Conservation (phyloP, 176 grass and related monocot genomes). For the Themeda triandra region DNA sequence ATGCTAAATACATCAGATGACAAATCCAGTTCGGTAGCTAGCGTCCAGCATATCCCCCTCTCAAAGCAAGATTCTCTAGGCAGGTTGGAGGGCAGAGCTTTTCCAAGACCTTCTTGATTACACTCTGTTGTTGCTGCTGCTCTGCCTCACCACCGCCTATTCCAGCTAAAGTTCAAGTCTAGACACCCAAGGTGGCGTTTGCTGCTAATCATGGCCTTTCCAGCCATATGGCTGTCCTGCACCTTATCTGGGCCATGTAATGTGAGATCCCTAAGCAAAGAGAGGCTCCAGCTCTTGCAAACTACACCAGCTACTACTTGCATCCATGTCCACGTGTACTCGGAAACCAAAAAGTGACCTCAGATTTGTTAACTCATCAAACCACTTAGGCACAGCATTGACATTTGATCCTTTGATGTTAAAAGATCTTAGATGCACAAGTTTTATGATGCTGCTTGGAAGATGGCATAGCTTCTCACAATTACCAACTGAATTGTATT, state of each 20-base stretch:
- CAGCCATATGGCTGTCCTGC: background rate
- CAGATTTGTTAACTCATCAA: background rate
- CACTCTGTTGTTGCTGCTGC: background rate
- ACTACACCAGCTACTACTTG: background rate
- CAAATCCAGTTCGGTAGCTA: background rate
- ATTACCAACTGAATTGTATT: accelerated
- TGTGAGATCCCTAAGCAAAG: background rate
- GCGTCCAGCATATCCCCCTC: background rate
- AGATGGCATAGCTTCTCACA: background rate
- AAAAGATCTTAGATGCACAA: background rate
- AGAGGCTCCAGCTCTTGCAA: background rate
- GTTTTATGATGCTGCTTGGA: background rate
- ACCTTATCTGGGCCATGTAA: background rate
- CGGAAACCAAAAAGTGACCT: background rate
- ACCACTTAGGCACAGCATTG: background rate
- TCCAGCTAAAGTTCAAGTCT: background rate
- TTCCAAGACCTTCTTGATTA: background rate
- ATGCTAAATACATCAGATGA: background rate
- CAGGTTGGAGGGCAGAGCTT: background rate
- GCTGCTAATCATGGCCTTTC: background rate
- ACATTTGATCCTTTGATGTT: background rate
- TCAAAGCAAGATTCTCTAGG: background rate
- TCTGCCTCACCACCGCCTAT: background rate
- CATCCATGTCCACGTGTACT: background rate
- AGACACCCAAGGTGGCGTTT: background rate